Evolutionary conservation across 257 asterid species (phyloP), one percentile per base, ranked within the genome.

Genomic region (Solanum dulcamara): DNA sequence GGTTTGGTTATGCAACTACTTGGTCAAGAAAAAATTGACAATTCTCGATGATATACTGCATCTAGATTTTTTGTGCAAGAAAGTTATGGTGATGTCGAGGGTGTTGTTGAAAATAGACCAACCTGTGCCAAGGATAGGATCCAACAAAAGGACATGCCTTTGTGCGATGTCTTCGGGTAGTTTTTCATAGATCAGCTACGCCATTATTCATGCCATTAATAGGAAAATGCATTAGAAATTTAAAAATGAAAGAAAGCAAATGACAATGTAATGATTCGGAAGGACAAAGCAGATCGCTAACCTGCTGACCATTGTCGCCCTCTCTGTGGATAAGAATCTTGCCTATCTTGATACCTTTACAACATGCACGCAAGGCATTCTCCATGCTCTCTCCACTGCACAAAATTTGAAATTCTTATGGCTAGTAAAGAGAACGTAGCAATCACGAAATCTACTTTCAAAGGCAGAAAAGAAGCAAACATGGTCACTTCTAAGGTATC

Each of bases 311-410:
- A 20, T 84, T 84, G 42, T 84, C 86, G 12, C 83, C 86, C 22
- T 84, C 86, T 53, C 83, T 72, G 8, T 84, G 86, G 50, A 84
- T 84, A 51, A 84, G 83, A 37, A 84, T 84, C 57, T 84, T 71
- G 51, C 86, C 86, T 18, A 74, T 84, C 42, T 84, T 84, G 68
- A 84, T 84, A 51, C 86, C 86, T 32, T 84, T 84, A 75, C 77
- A 84, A 17, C 86, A 84, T 74, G 83, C 86, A n/a, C 86, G 71
- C 57, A 74, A 74, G 2, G 72, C 85, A 28, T 83, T 82, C 82
- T 93, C 97, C 97, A 93, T 93, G 86, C 97, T 93, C 90, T 93
- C 97, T 28, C 97, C 97, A 77, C 98, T 96, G 90, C 46, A 86
- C 48, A 87, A 3, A 83, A 59, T 87, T 48, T n/a, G 66, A 70